Base-by-base conservation (phyloP, 2,329 filamentous ascomycete species). In the Clarireedia sp. region DNA sequence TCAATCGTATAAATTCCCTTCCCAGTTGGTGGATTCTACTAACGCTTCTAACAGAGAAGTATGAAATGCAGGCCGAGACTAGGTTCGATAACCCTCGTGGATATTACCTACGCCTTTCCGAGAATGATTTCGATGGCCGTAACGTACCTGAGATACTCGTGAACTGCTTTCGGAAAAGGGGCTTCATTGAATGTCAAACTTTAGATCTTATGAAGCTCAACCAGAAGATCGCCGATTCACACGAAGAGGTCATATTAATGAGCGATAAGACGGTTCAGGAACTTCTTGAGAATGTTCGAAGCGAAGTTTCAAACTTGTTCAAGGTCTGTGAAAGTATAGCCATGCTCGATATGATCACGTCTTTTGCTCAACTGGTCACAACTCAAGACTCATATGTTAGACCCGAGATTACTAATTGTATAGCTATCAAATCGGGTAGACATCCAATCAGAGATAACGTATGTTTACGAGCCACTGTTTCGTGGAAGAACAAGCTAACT, bases 171-270 rank as follows among this genome's bases (percentile, higher is more conserved):
- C 77, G 78, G 44, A 90, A 84, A 64, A 90, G 86, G 64, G 82
- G 82, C n/a, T 78, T 78, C 54, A 78, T 95, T 33, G 90, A 97
- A 68, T 97, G 90, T 62, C 89, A 95, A 64, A 97, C 94, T 0
- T 69, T 97, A 9, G 80, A 86, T 54, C 76, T 99, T 10, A 78
- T 96, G 60, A 94, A 96, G 67, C 75, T 89, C 40, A 97, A 86
- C 63, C 76, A 82, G 56, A 81, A 86, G 65, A 87, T 96, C 41
- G 81, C 82, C 0, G 86, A 95, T 59, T 87, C 90, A 0, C 87
- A 92, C 56, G 85, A 89, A 47, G 90, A 96, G 70, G 86, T 95
- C 1, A 78, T 96, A 3, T 78, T 86, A 59, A 84, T 92, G 72
- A 95, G 89, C 64, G 90, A 96, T 67, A 78, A 80, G 46, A 82